Evolutionary conservation across 441 rosid genomes (phyloP), one percentile per base, ranked within the genome.

Genomic region (Arabidopsis hybrid): DNA sequence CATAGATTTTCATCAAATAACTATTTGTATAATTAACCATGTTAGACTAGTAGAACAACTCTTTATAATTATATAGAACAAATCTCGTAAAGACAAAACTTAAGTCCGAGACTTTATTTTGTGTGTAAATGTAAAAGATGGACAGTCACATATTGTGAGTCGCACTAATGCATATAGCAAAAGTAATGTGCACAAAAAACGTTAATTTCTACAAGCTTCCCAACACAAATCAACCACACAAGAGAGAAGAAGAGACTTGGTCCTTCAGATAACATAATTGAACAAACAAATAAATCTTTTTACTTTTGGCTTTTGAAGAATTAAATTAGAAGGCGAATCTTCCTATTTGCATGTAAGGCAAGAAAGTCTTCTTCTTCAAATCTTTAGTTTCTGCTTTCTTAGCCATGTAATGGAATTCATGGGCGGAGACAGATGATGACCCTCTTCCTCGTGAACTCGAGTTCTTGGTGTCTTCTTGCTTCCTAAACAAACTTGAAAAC

Each of bases 341-440:
- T 31, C 98, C 98, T 32, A 95, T 95, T 56, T 82, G 93, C 80
- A 83, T 94, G 81, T 91, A 94, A 4, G 99, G 99, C 87, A 94
- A 81, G 85, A 86, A 91, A 56, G 96, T 91, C 76, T 68, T 91
- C 87, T 89, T 94, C 89, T 85, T 94, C 87, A 90, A 29, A 67
- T 86, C 84, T 29, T 88, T 79, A 0, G 97, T 85, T 7, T 81
- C 94, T 2, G 97, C 97, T 81, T 88, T 91, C 75, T 92, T 94
- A 77, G 72, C 78, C 3, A 84, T 89, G 82, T 94, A 94, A 79
- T 90, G 97, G 81, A 87, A 65, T 71, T 89, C 99, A 46, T 94
- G 99, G 4, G 97, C 87, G 21, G 99, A 89, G 8, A 84, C 77
- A 0, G 79, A 45, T 35, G 65, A 7, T 9, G 67, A 80, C 1